Percentiles rank a stretch among this genome's conserved stretches.
These are phyloP conservation scores for Penicillium manginii DNA, from an alignment of 495 filamentous ascomycete species.

Conservation along the genomic window DNA sequence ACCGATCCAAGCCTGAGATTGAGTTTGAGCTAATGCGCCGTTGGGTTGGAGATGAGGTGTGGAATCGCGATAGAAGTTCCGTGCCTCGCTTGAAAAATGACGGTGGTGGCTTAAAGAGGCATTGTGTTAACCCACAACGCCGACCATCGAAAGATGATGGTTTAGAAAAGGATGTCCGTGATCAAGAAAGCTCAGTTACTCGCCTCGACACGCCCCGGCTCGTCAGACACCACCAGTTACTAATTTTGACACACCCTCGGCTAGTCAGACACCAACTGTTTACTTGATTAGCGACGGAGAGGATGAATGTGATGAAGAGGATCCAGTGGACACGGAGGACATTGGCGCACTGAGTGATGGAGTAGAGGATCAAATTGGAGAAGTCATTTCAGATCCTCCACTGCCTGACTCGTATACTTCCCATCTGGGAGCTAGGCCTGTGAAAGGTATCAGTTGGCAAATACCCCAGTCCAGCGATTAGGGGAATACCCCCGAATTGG, in stretches of 20 bases:
- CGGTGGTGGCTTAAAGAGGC: background rate
- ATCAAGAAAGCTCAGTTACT: background rate
- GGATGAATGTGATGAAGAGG: background rate
- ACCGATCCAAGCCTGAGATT: conserved; percentile 38
- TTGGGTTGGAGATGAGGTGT: conserved; percentile 36
- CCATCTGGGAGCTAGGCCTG: background rate
- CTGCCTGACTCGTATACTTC: background rate
- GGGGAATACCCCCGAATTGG: background rate
- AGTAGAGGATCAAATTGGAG: background rate
- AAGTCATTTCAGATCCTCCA: background rate
- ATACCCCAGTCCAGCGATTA: background rate
- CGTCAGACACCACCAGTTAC: background rate
- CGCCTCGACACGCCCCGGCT: background rate
- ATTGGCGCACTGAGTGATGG: background rate
- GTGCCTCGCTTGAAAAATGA: background rate
- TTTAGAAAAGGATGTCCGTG: background rate
- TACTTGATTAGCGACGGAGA: conserved; percentile 1
- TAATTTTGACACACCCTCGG: background rate
- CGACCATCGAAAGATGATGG: background rate
- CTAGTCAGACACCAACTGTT: background rate
- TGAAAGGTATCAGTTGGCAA: background rate
- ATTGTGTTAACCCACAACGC: background rate
- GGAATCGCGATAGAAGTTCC: conserved; percentile 7
- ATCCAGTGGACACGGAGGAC: background rate
- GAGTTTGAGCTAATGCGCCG: conserved; percentile 45